A percentile compares a stretch with the other conserved stretches of the same genome.
phyloP scores from a whole-genome alignment of 352 stramenopile species.

The Phytophthora idaei region DNA sequence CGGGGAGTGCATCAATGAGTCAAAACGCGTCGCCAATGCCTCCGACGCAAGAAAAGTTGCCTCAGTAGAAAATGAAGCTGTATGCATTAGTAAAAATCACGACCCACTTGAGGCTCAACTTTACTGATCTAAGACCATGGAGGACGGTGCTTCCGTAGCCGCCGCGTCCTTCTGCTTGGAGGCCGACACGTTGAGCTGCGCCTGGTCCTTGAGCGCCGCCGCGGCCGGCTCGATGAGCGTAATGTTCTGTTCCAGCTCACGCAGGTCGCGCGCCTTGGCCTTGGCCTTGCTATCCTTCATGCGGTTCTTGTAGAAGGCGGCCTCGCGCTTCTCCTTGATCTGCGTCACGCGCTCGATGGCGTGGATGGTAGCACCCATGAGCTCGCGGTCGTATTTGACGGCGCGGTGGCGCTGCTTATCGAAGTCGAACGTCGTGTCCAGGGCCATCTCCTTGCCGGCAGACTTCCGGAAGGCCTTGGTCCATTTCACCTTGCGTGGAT shows the following conservation, averaged over 20 bases:
- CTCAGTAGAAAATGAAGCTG: slow-evolving; percentile 27
- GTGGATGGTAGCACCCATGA: slow-evolving; percentile 98
- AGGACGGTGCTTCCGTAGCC: slow-evolving; percentile 61
- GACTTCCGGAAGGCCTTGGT: slow-evolving; percentile 99
- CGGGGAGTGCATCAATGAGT: no score
- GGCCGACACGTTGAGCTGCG: slow-evolving; percentile 68
- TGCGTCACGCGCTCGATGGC: slow-evolving; percentile 98
- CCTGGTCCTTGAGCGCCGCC: slow-evolving; percentile 72
- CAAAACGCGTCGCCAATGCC: neutral
- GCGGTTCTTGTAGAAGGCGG: slow-evolving; percentile 97
- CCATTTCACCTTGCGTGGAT: slow-evolving; percentile 99
- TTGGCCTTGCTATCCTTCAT: slow-evolving; percentile 92
- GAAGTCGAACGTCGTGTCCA: slow-evolving; percentile 99
- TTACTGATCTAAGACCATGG: slow-evolving; percentile 91
- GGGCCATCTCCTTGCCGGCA: slow-evolving; percentile 99
- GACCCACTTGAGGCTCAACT: slow-evolving; percentile 35
- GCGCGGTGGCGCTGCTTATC: slow-evolving; percentile 98
- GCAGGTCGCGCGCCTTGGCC: slow-evolving; percentile 80
- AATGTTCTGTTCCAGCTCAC: slow-evolving; percentile 88
- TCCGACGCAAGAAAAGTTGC: neutral
- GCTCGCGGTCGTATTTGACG: slow-evolving; percentile 99
- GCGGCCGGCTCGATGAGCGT: slow-evolving; percentile 82
- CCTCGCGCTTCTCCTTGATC: slow-evolving; percentile 97
- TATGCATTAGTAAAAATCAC: slow-evolving; percentile 45
- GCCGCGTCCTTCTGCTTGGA: slow-evolving; percentile 71